A percentile compares a stretch with the other conserved stretches of the same genome.
Evolutionary conservation across 352 stramenopile genomes (phyloP).

Genomic region (Globisporangium cylindrosporum): DNA sequence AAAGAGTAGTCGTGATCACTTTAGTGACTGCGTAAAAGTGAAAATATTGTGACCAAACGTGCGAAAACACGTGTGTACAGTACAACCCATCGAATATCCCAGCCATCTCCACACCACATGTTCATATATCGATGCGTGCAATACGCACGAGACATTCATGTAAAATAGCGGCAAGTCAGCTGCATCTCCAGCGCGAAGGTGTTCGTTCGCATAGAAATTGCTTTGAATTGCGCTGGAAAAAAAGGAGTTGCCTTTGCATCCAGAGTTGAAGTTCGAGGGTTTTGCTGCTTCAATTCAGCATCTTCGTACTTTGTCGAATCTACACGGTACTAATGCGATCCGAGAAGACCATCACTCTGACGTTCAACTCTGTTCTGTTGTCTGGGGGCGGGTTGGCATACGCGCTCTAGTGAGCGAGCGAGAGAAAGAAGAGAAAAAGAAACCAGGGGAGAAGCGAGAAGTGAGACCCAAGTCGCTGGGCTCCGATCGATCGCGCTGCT

Average conservation of each 20-base stretch:
- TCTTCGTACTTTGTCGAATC: constrained; percentile 10
- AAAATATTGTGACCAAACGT: not conserved
- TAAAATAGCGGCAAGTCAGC: not conserved
- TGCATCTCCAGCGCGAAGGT: not conserved
- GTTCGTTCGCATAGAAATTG: not conserved
- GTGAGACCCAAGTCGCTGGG: not conserved
- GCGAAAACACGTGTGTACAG: no score
- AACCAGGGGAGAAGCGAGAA: constrained; percentile 2
- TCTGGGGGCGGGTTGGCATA: not conserved
- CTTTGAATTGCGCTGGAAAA: not conserved
- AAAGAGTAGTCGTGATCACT: not conserved
- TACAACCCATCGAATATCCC: no score
- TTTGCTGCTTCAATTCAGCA: not conserved
- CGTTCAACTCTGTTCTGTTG: not conserved
- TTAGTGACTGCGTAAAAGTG: constrained; percentile 4
- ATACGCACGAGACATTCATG: no score
- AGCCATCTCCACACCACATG: not conserved
- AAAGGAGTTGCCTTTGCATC: not conserved
- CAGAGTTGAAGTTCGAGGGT: not conserved
- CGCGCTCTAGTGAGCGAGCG: not conserved
- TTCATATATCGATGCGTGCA: not conserved
- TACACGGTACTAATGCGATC: constrained; percentile 2
- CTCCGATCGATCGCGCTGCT: not conserved
- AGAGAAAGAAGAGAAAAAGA: constrained; percentile 4
- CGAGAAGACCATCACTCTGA: constrained; percentile 13